Conservation (phyloP, 441 rosid species). For the Breynia disticha region DNA sequence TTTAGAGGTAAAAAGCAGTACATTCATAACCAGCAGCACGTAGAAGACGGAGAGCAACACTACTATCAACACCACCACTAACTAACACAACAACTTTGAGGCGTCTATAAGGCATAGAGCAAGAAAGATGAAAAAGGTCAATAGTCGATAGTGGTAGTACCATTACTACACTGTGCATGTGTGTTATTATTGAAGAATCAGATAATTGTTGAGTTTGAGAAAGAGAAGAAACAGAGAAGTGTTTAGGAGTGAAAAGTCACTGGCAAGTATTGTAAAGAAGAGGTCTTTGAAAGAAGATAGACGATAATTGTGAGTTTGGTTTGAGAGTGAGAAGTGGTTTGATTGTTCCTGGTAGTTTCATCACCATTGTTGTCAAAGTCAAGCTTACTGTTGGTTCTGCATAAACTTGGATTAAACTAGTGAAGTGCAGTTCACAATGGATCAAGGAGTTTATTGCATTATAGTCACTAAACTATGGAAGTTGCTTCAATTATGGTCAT, state of each 20-base stretch:
- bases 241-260: background rate
- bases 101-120: slow-evolving; percentile 47
- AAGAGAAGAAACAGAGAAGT: slow-evolving; percentile 1
- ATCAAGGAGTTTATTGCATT: too few relatives aligned
- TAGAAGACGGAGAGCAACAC: slow-evolving; percentile 86
- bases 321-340: slow-evolving; percentile 6
- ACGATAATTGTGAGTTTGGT: background rate
- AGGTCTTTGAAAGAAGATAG: background rate
- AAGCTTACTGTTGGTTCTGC: too few relatives aligned
- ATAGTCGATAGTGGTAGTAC: slow-evolving; percentile 10
- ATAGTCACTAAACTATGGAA: too few relatives aligned
- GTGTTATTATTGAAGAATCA: background rate
- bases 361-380: background rate
- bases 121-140: slow-evolving; percentile 47
- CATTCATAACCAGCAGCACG: slow-evolving; percentile 82
- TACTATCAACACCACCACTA: slow-evolving; percentile 93
- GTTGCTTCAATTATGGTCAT: too few relatives aligned
- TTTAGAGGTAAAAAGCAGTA: slow-evolving; percentile 89
- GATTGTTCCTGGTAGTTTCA: background rate
- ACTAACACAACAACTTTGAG: slow-evolving; percentile 74
- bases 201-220: slow-evolving; percentile 6
- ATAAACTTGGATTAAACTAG: too few relatives aligned
- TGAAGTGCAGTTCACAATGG: too few relatives aligned
- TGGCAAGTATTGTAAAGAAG: background rate
- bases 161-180: slow-evolving; percentile 7